A percentile compares a stretch with the other conserved stretches of the same genome.
phyloP scores from a whole-genome alignment of 140 eudicot species.

The Erigeron philadelphicus region DNA sequence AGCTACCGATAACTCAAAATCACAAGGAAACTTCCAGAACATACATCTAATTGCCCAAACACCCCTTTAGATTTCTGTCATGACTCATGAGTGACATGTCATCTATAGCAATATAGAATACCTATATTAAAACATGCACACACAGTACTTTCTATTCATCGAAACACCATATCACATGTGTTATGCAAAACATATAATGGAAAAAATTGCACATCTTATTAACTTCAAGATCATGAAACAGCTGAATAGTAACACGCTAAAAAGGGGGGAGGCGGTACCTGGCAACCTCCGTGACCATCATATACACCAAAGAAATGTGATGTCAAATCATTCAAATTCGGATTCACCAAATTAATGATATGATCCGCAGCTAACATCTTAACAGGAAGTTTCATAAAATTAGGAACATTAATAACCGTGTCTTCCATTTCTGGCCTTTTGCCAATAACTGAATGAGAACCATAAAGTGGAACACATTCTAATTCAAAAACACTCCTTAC shows the following conservation, averaged over 20 bases:
- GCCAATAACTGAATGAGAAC: constrained; percentile 70
- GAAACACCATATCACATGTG: no score
- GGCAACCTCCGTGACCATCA: constrained; percentile 97
- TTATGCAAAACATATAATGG: no score
- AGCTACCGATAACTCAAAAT: no score
- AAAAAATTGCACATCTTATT: neutral
- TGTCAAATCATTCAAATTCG: constrained; percentile 53
- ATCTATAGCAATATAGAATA: no score
- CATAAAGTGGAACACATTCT: constrained; percentile 78
- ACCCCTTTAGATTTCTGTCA: no score
- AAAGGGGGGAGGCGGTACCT: constrained; percentile 41
- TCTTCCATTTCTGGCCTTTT: constrained; percentile 97
- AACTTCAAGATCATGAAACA: constrained; percentile 2
- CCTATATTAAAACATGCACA: no score
- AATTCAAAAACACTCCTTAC: constrained; percentile 57
- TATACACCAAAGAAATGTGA: constrained; percentile 89
- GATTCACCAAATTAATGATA: constrained; percentile 41
- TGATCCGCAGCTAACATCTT: constrained; percentile 61
- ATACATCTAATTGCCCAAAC: no score
- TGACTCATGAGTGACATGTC: no score
- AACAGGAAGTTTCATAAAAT: constrained; percentile 59
- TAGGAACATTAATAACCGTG: constrained; percentile 56
- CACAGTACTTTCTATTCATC: no score
- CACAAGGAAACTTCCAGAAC: no score
- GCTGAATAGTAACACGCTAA: neutral